These are phyloP conservation scores for Naganishia antarctica DNA, from an alignment of 768 basidiomycete species.

Conservation along the genomic window DNA sequence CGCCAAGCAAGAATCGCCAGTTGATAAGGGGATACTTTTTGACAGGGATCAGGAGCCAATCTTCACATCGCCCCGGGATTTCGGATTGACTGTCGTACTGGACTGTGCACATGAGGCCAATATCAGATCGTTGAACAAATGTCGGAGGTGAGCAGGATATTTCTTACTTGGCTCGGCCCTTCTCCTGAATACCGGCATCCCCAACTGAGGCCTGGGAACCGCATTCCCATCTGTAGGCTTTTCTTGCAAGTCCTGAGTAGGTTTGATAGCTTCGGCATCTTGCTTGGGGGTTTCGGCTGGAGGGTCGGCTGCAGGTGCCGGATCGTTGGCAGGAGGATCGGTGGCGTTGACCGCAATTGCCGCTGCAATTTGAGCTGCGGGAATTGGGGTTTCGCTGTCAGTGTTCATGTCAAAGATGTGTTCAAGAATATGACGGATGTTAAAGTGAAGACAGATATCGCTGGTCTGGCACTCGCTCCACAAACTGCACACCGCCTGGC, in stretches of 20 bases:
- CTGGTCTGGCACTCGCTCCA: too few species aligned
- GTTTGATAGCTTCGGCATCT: too few species aligned
- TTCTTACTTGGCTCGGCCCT: neutral
- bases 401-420: neutral
- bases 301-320: neutral
- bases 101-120: too few species aligned
- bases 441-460: too few species aligned
- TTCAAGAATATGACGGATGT: too few species aligned
- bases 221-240: neutral
- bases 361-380: neutral
- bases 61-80: conserved; percentile 16
- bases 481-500: neutral
- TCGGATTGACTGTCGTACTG: conserved; percentile 24
- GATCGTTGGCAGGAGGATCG: too few species aligned
- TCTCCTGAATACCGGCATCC: neutral
- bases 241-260: neutral
- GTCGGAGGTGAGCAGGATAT: too few species aligned
- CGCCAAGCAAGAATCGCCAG: conserved; percentile 23
- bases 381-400: neutral
- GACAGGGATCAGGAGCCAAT: conserved; percentile 25
- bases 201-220: conserved; percentile 6
- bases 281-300: too few species aligned
- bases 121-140: too few species aligned
- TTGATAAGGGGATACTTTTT: conserved; percentile 27
- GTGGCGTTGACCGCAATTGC: neutral